Evolutionary conservation across 805 yeast species (phyloP).

Genomic region (Alloascoidea hylecoeti): DNA sequence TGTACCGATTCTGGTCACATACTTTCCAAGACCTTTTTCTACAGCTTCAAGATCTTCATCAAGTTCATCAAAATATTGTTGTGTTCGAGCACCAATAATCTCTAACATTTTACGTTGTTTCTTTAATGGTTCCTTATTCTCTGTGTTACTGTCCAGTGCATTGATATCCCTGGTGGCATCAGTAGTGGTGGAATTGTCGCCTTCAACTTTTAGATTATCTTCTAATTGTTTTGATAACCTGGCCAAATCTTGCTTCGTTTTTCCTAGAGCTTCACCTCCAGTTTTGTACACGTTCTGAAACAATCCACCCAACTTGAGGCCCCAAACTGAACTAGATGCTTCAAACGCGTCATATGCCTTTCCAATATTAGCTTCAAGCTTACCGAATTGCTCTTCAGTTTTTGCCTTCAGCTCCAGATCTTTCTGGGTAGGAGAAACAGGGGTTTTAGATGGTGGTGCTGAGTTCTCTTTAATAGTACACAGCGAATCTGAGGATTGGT

Average conservation of each 20-base stretch:
- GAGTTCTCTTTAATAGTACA: too few relatives aligned
- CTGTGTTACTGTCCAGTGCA: too few relatives aligned
- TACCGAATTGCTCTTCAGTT: conserved; percentile 37
- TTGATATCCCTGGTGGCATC: not conserved
- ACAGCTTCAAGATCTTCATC: conserved; percentile 53
- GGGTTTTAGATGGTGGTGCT: too few relatives aligned
- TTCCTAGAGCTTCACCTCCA: not conserved
- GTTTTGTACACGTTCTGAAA: conserved; percentile 7
- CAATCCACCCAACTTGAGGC: conserved; percentile 21
- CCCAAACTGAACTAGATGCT: conserved; percentile 20
- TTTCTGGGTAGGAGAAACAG: too few relatives aligned
- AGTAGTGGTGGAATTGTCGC: not conserved
- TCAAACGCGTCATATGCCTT: conserved; percentile 33
- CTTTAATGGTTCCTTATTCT: too few relatives aligned
- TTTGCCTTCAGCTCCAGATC: conserved; percentile 20
- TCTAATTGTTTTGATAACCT: not conserved
- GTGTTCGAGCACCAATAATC: conserved; percentile 21
- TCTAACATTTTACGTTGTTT: conserved; percentile 7
- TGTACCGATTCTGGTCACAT: conserved; percentile 34
- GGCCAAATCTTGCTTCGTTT: conserved; percentile 1
- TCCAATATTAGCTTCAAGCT: conserved; percentile 39
- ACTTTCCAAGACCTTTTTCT: conserved; percentile 43
- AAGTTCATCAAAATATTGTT: conserved; percentile 39
- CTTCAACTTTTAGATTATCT: not conserved
- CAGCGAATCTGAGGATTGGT: too few relatives aligned